Conservation (phyloP, 2,329 filamentous ascomycete species). For the Verticillium nubilum region DNA sequence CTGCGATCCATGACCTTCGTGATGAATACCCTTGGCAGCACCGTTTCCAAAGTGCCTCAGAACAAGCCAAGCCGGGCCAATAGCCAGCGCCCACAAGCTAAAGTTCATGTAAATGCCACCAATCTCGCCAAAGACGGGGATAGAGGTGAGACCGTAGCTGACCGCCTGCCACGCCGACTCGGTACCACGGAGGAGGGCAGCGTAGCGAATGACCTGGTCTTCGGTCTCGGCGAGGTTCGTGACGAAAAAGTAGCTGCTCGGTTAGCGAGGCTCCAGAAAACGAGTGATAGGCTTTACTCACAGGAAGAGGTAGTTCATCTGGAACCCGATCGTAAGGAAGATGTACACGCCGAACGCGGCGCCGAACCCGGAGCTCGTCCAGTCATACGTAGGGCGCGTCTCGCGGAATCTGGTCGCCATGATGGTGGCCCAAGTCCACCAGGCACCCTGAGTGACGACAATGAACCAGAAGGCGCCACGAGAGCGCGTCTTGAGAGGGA, state of each 20-base stretch:
- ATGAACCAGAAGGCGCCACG: slow-evolving; percentile 50
- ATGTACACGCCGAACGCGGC: slow-evolving; percentile 62
- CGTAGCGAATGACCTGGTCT: slow-evolving; percentile 61
- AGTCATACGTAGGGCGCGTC: slow-evolving; percentile 59
- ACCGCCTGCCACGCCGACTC: slow-evolving; percentile 71
- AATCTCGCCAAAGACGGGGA: slow-evolving; percentile 57
- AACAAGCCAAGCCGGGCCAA: slow-evolving; percentile 63
- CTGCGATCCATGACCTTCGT: neutral
- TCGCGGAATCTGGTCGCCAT: slow-evolving; percentile 55
- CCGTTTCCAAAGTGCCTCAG: slow-evolving; percentile 46
- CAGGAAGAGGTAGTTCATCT: slow-evolving; percentile 69
- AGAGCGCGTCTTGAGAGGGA: slow-evolving; percentile 49
- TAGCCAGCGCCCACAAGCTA: slow-evolving; percentile 57
- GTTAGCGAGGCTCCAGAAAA: neutral
- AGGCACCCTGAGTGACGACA: slow-evolving; percentile 56
- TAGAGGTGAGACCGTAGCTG: slow-evolving; percentile 61
- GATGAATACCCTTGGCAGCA: slow-evolving; percentile 3
- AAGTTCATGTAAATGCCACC: slow-evolving; percentile 69
- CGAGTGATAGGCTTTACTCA: slow-evolving; percentile 28
- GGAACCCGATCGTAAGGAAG: slow-evolving; percentile 62
- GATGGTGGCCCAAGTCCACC: slow-evolving; percentile 69
- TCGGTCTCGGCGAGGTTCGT: slow-evolving; percentile 57
- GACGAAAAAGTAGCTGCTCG: slow-evolving; percentile 60
- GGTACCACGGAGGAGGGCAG: slow-evolving; percentile 62
- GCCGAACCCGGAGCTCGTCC: slow-evolving; percentile 58